These are phyloP conservation scores for Calonectria hawksworthii DNA, from an alignment of 2,329 filamentous ascomycete species.

Conservation along the genomic window DNA sequence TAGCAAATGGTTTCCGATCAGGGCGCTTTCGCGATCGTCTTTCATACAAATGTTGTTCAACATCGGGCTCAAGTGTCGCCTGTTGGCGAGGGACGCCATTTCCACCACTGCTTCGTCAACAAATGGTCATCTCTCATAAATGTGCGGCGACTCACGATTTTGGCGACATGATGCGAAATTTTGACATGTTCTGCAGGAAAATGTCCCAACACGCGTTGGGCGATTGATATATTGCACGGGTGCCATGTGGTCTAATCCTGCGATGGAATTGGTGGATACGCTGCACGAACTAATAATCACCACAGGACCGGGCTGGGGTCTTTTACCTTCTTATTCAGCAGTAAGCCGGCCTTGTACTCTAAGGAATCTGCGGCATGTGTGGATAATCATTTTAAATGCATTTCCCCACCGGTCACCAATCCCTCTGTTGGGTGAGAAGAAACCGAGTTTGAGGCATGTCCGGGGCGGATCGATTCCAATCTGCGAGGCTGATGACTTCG, in stretches of 20 bases:
- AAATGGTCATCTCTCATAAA: not conserved
- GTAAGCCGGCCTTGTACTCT: too few relatives aligned
- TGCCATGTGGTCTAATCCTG: slow-evolving; percentile 12
- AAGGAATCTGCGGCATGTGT: too few relatives aligned
- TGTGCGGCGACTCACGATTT: not conserved
- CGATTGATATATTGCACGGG: slow-evolving; percentile 3
- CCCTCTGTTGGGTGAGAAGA: not conserved
- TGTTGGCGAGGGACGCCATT: not conserved
- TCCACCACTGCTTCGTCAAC: not conserved
- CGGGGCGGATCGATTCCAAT: too few relatives aligned
- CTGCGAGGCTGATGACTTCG: not conserved
- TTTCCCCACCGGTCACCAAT: not conserved
- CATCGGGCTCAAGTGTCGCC: not conserved
- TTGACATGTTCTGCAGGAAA: not conserved
- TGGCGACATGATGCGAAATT: not conserved
- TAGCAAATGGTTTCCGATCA: not conserved
- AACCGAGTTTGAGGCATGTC: not conserved
- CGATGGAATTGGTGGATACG: slow-evolving; percentile 11
- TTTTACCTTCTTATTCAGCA: not conserved
- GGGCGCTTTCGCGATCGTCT: not conserved
- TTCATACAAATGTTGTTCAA: not conserved
- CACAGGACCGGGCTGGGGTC: not conserved
- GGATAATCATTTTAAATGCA: too few relatives aligned
- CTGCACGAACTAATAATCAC: not conserved
- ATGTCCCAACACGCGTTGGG: not conserved